These are phyloP conservation scores for Lactifluus pinguis DNA, from an alignment of 768 basidiomycete genomes.

Conservation along the genomic window DNA sequence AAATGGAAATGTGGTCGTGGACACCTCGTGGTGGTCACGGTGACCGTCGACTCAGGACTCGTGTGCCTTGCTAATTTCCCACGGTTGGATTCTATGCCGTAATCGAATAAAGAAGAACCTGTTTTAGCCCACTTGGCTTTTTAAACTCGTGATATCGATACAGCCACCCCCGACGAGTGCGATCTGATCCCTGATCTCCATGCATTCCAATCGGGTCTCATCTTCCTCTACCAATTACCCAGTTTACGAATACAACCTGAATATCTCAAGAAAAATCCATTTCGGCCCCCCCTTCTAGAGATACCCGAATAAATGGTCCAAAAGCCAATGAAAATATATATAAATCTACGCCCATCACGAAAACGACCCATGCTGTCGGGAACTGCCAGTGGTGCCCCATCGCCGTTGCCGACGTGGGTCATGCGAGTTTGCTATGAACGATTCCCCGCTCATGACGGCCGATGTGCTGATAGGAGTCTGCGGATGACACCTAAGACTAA, in stretches of 20 bases:
- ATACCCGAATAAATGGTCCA: not conserved
- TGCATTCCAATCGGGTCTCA: slow-evolving; percentile 1
- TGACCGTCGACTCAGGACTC: not conserved
- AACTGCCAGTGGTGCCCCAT: not conserved
- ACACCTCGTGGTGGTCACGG: not conserved
- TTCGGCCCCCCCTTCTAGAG: not conserved
- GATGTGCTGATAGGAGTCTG: slow-evolving; percentile 13
- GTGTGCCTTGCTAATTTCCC: slow-evolving; percentile 1
- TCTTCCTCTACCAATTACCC: not conserved
- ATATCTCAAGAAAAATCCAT: slow-evolving; percentile 12
- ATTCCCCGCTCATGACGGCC: slow-evolving; percentile 16
- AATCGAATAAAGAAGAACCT: not conserved
- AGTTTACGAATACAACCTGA: slow-evolving; percentile 1
- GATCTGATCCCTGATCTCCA: slow-evolving; percentile 1
- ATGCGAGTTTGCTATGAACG: slow-evolving; percentile 10
- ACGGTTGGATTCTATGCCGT: not conserved
- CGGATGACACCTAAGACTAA: not conserved
- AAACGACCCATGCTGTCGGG: slow-evolving; percentile 15
- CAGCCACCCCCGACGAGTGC: not conserved
- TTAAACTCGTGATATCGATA: not conserved
- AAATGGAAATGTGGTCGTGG: not conserved
- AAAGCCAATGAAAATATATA: not conserved
- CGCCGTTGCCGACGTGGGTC: slow-evolving; percentile 14
- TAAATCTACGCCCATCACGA: slow-evolving; percentile 4
- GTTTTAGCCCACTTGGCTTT: not conserved